Conservation (phyloP, 2,329 filamentous ascomycete genomes). For the Thielaviopsis musarum region DNA sequence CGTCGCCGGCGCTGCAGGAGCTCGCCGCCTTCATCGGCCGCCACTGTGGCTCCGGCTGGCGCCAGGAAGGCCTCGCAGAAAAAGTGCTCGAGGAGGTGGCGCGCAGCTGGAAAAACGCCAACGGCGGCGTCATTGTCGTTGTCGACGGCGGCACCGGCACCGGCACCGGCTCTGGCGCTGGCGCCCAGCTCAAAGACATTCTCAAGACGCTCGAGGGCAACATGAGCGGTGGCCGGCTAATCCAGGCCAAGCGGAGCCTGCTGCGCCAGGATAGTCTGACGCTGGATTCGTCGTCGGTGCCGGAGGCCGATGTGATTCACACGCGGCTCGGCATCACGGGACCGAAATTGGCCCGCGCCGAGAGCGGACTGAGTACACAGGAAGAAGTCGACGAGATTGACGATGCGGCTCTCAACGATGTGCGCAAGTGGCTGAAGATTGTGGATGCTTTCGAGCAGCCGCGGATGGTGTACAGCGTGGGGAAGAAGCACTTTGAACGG, state of each 20-base stretch:
- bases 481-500: constrained; percentile 84
- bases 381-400: constrained; percentile 42
- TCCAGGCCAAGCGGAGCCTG: constrained; percentile 33
- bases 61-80: constrained; percentile 86
- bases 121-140: constrained; percentile 81
- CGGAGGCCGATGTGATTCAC: constrained; percentile 34
- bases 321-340: constrained; percentile 33
- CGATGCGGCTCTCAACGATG: constrained; percentile 41
- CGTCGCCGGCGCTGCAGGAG: constrained; percentile 68
- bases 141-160: too few relatives aligned
- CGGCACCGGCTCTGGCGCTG: constrained; percentile 35
- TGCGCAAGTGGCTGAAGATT: constrained; percentile 69
- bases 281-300: constrained; percentile 31
- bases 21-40: constrained; percentile 81
- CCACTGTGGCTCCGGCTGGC: constrained; percentile 90
- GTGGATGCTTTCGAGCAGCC: constrained; percentile 77
- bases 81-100: constrained; percentile 83
- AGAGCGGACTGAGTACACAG: constrained; percentile 42
- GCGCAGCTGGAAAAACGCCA: constrained; percentile 77
- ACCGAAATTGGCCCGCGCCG: constrained; percentile 26
- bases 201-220: constrained; percentile 70
- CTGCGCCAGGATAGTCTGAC: constrained; percentile 48
- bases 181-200: constrained; percentile 62
- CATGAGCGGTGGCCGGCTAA: constrained; percentile 70
- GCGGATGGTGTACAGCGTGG: constrained; percentile 54